Percentiles rank a stretch among this genome's conserved stretches.
phyloP scores from a whole-genome alignment of 2,329 filamentous ascomycete species.

The Penicillium janthinellum region DNA sequence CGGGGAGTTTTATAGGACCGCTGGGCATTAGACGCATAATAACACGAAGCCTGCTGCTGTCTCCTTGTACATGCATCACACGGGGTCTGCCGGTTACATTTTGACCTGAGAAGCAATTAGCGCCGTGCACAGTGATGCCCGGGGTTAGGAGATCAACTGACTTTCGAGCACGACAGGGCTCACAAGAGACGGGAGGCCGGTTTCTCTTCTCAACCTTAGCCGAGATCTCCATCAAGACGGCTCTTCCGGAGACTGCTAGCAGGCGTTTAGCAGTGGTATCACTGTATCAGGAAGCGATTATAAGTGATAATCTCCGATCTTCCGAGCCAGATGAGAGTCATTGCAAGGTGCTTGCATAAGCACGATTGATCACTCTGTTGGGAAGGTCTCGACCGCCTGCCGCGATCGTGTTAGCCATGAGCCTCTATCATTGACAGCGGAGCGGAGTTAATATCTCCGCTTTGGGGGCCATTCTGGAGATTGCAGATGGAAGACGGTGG shows the following conservation, averaged over 20 bases:
- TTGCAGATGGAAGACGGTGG: background rate
- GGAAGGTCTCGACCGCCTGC: background rate
- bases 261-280: background rate
- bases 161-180: slow-evolving; percentile 16
- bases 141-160: background rate
- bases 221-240: background rate
- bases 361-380: background rate
- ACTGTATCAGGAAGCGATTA: background rate
- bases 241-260: background rate
- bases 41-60: slow-evolving; percentile 1
- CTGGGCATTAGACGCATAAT: slow-evolving; percentile 13
- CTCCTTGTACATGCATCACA: slow-evolving; percentile 12
- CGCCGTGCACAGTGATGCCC: background rate
- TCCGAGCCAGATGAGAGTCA: background rate
- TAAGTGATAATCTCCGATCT: background rate
- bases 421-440: background rate
- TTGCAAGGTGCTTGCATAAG: background rate
- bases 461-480: background rate
- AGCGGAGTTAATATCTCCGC: slow-evolving; percentile 14
- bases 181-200: slow-evolving; percentile 13
- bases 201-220: slow-evolving; percentile 14
- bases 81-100: slow-evolving; percentile 10
- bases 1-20: slow-evolving; percentile 1
- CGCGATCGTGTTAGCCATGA: too few species aligned
- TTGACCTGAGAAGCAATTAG: slow-evolving; percentile 2